Evolutionary conservation across 345 rosid species (phyloP).

Genomic region (Streptanthus diversifolius): DNA sequence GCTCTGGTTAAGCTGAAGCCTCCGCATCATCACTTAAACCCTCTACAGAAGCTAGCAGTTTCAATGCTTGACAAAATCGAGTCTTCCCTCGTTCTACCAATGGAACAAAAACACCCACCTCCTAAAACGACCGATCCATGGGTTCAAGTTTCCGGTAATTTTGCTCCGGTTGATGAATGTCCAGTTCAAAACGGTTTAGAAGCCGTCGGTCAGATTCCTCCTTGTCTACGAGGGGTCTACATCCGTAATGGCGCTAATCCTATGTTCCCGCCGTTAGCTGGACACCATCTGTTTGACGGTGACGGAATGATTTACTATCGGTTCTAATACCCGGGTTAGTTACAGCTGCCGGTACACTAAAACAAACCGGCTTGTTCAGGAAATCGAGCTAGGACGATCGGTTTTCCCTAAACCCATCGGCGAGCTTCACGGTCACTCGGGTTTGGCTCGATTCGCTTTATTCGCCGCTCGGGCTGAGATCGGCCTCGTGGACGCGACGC

Average conservation of each 20-base stretch:
- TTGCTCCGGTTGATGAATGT: constrained; percentile 63
- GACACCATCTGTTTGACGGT: constrained; percentile 79
- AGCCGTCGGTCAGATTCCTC: constrained; percentile 55
- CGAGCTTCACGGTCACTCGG: constrained; percentile 72
- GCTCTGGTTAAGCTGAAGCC: constrained; percentile 12
- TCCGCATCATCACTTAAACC: constrained; percentile 43
- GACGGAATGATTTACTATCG: constrained; percentile 74
- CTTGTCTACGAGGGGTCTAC: constrained; percentile 53
- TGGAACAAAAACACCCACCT: constrained; percentile 24
- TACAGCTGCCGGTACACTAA: constrained; percentile 62
- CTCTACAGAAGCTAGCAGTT: constrained; percentile 52
- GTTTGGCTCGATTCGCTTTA: constrained; percentile 55
- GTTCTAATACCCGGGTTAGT: constrained; percentile 40
- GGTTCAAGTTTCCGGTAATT: constrained; percentile 61
- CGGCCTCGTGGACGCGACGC: constrained; percentile 53
- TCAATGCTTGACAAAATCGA: constrained; percentile 57
- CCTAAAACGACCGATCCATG: constrained; percentile 27
- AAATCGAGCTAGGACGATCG: constrained; percentile 47
- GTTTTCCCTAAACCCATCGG: constrained; percentile 76
- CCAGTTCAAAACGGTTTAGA: constrained; percentile 53
- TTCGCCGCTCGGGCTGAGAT: constrained; percentile 50
- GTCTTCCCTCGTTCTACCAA: constrained; percentile 44
- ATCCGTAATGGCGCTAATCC: constrained; percentile 82
- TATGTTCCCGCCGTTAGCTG: constrained; percentile 47
- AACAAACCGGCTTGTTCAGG: constrained; percentile 62